Conservation (phyloP, 208 protist species). For the Paratrypanosoma confusum region DNA sequence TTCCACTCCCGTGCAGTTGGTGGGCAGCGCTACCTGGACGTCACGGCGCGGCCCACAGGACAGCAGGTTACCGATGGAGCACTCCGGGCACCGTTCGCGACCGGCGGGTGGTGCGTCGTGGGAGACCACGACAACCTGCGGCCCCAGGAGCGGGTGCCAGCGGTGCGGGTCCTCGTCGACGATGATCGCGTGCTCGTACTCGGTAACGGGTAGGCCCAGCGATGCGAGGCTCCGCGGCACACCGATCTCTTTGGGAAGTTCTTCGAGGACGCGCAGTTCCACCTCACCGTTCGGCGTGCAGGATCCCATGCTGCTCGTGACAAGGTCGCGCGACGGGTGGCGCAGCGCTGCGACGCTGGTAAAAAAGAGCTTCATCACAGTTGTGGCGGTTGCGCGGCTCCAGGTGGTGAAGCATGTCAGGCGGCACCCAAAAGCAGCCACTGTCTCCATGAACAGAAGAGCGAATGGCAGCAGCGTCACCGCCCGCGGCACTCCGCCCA, state of each 20-base stretch:
- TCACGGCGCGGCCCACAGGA: too few relatives aligned
- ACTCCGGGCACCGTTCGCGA: neutral
- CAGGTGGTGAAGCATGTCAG: constrained; percentile 45
- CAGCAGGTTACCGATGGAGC: too few relatives aligned
- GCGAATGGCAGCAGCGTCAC: constrained; percentile 44
- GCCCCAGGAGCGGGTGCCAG: constrained; percentile 27
- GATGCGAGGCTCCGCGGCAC: constrained; percentile 27
- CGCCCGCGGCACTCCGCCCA: constrained; percentile 12
- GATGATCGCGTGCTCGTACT: constrained; percentile 30
- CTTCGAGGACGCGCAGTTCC: too few relatives aligned
- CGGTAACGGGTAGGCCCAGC: constrained; percentile 17
- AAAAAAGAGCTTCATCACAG: constrained; percentile 31
- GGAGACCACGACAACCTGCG: constrained; percentile 34
- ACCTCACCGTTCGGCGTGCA: too few relatives aligned
- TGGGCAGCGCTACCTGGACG: too few relatives aligned
- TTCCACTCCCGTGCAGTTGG: neutral
- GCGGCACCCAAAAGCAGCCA: constrained; percentile 35
- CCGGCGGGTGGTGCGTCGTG: constrained; percentile 11
- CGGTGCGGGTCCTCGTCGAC: constrained; percentile 17
- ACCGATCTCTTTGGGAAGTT: too few relatives aligned
- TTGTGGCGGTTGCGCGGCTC: constrained; percentile 18
- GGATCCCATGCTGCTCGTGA: too few relatives aligned
- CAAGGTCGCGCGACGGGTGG: too few relatives aligned
- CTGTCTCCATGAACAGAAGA: constrained; percentile 48
- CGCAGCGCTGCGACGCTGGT: too few relatives aligned